Percentiles rank a stretch among this genome's conserved stretches.
Conservation (phyloP, 2,329 filamentous ascomycete species). For the Fusarium brachygibbosum region DNA sequence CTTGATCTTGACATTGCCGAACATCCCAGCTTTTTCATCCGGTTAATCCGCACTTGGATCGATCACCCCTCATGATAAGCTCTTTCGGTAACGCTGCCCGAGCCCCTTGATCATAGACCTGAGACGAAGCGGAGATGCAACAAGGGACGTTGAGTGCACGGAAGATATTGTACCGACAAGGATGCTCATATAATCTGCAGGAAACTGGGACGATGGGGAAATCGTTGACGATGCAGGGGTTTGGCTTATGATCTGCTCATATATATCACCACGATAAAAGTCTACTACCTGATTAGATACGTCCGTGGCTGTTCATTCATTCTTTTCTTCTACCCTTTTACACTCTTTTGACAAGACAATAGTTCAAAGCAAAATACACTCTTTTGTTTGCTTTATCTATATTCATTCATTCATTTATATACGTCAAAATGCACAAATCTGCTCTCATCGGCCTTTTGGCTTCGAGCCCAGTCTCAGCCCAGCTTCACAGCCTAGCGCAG, state of each 20-base stretch:
- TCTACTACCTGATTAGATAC: constrained; percentile 9
- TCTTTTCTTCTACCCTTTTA: constrained; percentile 13
- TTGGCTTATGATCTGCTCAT: neutral
- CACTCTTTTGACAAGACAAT: constrained; percentile 2
- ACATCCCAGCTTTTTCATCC: constrained; percentile 13
- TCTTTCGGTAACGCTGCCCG: constrained; percentile 14
- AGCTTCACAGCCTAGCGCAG: constrained; percentile 67
- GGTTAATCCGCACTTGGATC: constrained; percentile 14
- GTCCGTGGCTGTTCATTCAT: constrained; percentile 23
- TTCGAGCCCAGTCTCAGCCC: constrained; percentile 47
- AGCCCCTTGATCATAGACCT: constrained; percentile 40
- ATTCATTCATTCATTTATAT: constrained; percentile 28
- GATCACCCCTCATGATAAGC: constrained; percentile 28
- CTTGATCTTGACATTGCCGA: constrained; percentile 31
- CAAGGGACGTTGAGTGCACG: constrained; percentile 37
- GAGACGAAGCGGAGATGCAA: constrained; percentile 46
- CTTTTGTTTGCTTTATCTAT: constrained; percentile 21
- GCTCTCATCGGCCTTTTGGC: constrained; percentile 46
- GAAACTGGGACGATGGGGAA: constrained; percentile 17
- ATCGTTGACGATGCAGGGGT: constrained; percentile 7
- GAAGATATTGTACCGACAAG: constrained; percentile 43
- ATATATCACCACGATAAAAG: constrained; percentile 32
- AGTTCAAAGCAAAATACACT: constrained; percentile 16
- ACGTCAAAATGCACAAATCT: constrained; percentile 42
- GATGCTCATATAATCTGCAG: constrained; percentile 5